Evolutionary conservation across 1,284 basidiomycete genomes (phyloP).

Genomic region (Singerocomus rubriflavus): DNA sequence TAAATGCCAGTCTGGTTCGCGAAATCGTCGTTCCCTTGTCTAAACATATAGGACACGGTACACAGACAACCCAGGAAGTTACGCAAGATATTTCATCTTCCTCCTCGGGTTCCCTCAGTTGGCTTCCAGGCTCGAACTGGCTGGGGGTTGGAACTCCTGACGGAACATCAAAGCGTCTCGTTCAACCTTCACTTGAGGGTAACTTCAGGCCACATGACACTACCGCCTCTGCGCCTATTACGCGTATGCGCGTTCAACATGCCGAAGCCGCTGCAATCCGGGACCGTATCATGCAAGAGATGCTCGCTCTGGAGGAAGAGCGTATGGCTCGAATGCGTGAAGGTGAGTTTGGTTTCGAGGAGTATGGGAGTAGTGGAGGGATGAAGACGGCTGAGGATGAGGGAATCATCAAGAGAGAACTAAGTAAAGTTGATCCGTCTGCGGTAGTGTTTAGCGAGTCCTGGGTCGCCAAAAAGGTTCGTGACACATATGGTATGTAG

Average conservation of each 20-base stretch:
- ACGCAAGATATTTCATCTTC: slow-evolving; percentile 23
- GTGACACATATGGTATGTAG: slow-evolving; percentile 10
- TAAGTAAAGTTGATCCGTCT: slow-evolving; percentile 97
- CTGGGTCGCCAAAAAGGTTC: slow-evolving; percentile 90
- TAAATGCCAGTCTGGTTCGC: slow-evolving; percentile 80
- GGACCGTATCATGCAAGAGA: slow-evolving; percentile 98
- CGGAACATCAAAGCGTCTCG: slow-evolving; percentile 24
- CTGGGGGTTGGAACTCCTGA: slow-evolving; percentile 38
- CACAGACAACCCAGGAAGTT: slow-evolving; percentile 5
- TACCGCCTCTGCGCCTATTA: slow-evolving; percentile 31
- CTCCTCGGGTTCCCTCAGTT: slow-evolving; percentile 42
- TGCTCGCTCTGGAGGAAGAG: slow-evolving; percentile 96
- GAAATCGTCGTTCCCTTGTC: slow-evolving; percentile 42
- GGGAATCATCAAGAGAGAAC: slow-evolving; percentile 86
- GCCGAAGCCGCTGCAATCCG: slow-evolving; percentile 88
- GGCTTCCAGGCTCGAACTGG: slow-evolving; percentile 69
- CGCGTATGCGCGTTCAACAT: slow-evolving; percentile 67
- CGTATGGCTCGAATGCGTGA: slow-evolving; percentile 93
- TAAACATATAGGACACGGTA: slow-evolving; percentile 33
- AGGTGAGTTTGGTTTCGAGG: slow-evolving; percentile 52
- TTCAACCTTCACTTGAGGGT: slow-evolving; percentile 33
- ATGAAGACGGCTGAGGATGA: slow-evolving; percentile 84
- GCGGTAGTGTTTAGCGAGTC: slow-evolving; percentile 94
- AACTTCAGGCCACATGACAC: slow-evolving; percentile 25
- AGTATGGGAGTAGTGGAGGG: slow-evolving; percentile 35